Base-by-base conservation (phyloP, 148 eudicot species). In the Rhododendron williamsianum region DNA sequence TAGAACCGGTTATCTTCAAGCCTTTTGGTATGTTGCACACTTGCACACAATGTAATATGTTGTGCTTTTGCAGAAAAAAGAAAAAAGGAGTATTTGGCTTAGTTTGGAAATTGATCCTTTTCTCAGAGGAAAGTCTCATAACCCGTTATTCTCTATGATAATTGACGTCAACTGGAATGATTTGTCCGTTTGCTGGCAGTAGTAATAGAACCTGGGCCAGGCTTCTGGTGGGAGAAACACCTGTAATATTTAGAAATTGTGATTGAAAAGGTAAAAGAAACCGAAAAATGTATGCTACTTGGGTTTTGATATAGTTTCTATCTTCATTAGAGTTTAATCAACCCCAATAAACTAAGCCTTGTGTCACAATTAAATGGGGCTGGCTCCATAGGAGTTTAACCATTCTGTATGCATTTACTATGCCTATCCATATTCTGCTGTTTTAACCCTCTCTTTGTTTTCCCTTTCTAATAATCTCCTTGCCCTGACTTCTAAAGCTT, bases 401-500 rank as follows among this genome's bases (percentile, higher is more conserved):
- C 46, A 54, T 35, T 33, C 2, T 23, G 48, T 43, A 38, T 23
- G 45, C 25, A 18, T 41, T 65, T 63, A 43, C 38, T 7, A n/a
- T n/a, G 84, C 27, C 76, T 56, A 9, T 60, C 23, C 27, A 60
- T 52, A 54, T 35, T 81, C 36, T 58, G 8, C 33, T n/a, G 48
- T 78, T 78, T 41, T 41, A 10, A 36, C 35, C 18, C 15, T 84
- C 38, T 76, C 16, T 16, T 35, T 30, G 4, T 38, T 56, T 6
- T 15, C 43, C 43, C 58, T n/a, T 72, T 54, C 49, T 63, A 30
- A 76, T 35, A 60, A 30, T 25, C 43, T 63, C 6, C 49, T 74
- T 54, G 19, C 67, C 46, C 51, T 85, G 82, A 85, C 76, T 87
- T 35, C n/a, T 38, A 84, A 80, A 73, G 46, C 23, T 76, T 58